Conservation (phyloP, 139 green algal species). For the Chlorella ohadii region DNA sequence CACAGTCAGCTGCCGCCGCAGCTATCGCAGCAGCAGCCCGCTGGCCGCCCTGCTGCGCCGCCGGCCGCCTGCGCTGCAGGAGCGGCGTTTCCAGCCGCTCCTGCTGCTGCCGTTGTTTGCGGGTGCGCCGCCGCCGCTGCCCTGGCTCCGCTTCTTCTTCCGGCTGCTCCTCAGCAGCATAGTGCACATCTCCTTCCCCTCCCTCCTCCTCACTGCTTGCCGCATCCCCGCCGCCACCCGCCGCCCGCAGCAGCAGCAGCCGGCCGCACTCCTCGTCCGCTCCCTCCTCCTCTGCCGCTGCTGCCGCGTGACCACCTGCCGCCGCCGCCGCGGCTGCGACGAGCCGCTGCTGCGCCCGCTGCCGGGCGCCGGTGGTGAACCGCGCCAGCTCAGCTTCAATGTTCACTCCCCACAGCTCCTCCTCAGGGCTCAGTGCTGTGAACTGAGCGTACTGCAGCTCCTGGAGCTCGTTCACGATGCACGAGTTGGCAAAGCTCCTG, state of each 20-base stretch:
- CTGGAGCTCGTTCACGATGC: not conserved
- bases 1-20: not conserved
- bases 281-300: too few species aligned
- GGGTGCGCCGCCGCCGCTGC: not conserved
- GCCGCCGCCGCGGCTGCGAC: too few species aligned
- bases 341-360: not conserved
- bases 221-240: too few species aligned
- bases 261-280: too few species aligned
- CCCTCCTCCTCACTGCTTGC: not conserved
- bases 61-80: too few species aligned
- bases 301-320: too few species aligned
- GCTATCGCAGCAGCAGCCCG: not conserved
- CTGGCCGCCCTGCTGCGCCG: not conserved
- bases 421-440: not conserved
- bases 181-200: not conserved
- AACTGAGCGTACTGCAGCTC: not conserved
- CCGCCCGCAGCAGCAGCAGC: not conserved
- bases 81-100: not conserved
- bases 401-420: constrained; percentile 5
- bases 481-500: not conserved
- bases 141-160: not conserved
- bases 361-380: not conserved
- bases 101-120: not conserved
- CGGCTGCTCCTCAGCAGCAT: not conserved
- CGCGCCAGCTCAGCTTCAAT: not conserved